A percentile compares a stretch with the other conserved stretches of the same genome.
phyloP scores from a whole-genome alignment of 2,329 filamentous ascomycete genomes.

The Diaporthe sp. region DNA sequence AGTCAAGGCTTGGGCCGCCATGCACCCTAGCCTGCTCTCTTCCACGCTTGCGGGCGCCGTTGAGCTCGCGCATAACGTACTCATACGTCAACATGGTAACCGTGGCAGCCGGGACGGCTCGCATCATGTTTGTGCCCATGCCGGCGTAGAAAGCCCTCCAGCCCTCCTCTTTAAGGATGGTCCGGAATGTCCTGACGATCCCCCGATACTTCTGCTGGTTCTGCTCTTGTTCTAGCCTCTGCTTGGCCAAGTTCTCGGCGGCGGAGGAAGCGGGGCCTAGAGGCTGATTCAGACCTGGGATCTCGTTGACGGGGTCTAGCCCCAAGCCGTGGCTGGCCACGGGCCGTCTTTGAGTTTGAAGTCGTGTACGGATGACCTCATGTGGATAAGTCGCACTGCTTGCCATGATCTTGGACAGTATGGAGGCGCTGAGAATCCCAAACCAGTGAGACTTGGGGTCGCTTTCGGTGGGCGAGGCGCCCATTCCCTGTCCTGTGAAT shows the following conservation, averaged over 20 bases:
- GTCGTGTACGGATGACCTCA: conserved; percentile 90
- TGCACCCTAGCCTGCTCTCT: conserved; percentile 42
- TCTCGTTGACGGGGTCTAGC: conserved; percentile 60
- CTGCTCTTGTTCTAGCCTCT: conserved; percentile 39
- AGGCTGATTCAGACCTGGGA: conserved; percentile 49
- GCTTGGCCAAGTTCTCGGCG: conserved; percentile 42
- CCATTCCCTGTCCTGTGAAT: conserved; percentile 92
- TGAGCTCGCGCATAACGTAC: conserved; percentile 70
- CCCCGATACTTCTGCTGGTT: conserved; percentile 75
- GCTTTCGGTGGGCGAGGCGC: conserved; percentile 67
- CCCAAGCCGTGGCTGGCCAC: conserved; percentile 62
- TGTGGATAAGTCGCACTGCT: conserved; percentile 97
- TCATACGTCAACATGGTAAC: conserved; percentile 99
- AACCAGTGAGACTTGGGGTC: conserved; percentile 76
- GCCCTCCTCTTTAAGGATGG: conserved; percentile 89
- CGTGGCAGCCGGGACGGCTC: conserved; percentile 93
- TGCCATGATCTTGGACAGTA: conserved; percentile 93
- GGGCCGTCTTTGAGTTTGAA: conserved; percentile 91
- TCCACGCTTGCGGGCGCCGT: conserved; percentile 54
- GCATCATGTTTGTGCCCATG: conserved; percentile 97
- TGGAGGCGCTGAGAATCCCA: conserved; percentile 87
- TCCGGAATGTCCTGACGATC: conserved; percentile 82
- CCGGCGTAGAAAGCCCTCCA: conserved; percentile 98
- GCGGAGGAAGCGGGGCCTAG: conserved; percentile 54
- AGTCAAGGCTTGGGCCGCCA: conserved; percentile 24